Percentiles rank a stretch among this genome's conserved stretches.
Conservation (phyloP, 139 green algal genomes). For the Chlamydomonas sphaeroides region DNA sequence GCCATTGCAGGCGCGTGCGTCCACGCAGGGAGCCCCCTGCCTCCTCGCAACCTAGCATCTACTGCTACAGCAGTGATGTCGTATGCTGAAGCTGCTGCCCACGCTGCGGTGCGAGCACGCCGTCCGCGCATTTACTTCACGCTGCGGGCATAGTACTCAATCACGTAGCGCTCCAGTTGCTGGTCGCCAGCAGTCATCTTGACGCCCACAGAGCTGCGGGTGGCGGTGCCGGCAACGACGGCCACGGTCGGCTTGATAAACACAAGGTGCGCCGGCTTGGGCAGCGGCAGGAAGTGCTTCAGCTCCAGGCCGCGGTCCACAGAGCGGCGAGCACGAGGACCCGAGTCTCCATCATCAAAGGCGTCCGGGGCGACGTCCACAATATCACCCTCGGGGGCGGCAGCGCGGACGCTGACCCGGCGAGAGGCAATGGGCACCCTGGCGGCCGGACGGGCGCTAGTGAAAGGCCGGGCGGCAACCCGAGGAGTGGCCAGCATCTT, state of each 20-base stretch:
- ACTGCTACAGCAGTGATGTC: no score
- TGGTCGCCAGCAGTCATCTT: conserved; percentile 69
- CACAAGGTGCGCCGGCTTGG: conserved; percentile 69
- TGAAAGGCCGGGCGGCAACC: conserved; percentile 34
- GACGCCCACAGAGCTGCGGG: conserved; percentile 56
- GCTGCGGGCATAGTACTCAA: conserved; percentile 65
- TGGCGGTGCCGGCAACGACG: conserved; percentile 59
- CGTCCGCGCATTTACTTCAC: conserved; percentile 58
- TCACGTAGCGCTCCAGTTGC: conserved; percentile 66
- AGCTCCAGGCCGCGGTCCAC: conserved; percentile 54
- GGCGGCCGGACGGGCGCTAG: conserved; percentile 34
- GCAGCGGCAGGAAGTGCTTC: conserved; percentile 69
- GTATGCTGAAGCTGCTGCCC: no score
- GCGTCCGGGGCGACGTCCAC: background rate
- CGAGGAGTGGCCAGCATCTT: conserved; percentile 28
- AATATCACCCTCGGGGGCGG: background rate
- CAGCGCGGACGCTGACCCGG: conserved; percentile 26
- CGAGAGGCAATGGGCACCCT: conserved; percentile 11
- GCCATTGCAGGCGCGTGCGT: no score
- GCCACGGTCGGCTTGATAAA: conserved; percentile 75
- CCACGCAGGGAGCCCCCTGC: no score
- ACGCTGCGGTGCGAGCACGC: no score
- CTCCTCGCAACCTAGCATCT: no score
- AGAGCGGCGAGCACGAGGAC: background rate
- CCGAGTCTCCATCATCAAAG: conserved; percentile 7